phyloP scores from a whole-genome alignment of 75 land plant species.

The Cryptomeria japonica region DNA sequence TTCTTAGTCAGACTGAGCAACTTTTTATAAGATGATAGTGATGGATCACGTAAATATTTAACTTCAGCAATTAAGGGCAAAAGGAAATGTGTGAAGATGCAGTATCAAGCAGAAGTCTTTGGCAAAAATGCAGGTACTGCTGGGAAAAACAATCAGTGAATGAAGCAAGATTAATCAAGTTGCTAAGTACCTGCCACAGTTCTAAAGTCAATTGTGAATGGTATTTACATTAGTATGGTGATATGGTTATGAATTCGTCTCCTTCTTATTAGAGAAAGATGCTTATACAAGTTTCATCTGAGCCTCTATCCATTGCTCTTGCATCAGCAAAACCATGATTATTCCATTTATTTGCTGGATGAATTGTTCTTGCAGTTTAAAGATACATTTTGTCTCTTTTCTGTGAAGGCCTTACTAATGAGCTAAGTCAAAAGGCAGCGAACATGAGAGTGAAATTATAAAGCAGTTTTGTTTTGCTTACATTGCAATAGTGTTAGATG shows the following conservation, averaged over 20 bases:
- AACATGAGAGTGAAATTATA: no score
- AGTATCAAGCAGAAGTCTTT: conserved; percentile 4
- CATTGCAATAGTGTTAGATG: no score
- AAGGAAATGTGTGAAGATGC: neutral
- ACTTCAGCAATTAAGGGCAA: neutral
- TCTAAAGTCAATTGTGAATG: conserved; percentile 48
- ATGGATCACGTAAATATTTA: conserved; percentile 6
- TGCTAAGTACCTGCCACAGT: conserved; percentile 35
- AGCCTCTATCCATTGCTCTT: no score
- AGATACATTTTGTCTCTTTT: no score
- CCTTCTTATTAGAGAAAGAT: no score
- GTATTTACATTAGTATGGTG: conserved; percentile 21
- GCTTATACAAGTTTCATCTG: no score
- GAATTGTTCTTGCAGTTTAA: no score
- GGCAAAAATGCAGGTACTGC: conserved; percentile 13
- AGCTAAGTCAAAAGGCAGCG: no score
- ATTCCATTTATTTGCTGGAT: no score
- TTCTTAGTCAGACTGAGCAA: conserved; percentile 26
- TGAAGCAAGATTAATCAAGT: conserved; percentile 13
- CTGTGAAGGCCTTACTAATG: no score
- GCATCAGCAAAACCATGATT: no score
- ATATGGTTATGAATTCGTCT: neutral
- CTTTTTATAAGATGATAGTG: conserved; percentile 14
- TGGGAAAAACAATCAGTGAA: neutral
- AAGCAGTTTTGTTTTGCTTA: no score